Evolutionary conservation across 345 rosid genomes (phyloP), one percentile per base, ranked within the genome.

Genomic region (Viola odorata): DNA sequence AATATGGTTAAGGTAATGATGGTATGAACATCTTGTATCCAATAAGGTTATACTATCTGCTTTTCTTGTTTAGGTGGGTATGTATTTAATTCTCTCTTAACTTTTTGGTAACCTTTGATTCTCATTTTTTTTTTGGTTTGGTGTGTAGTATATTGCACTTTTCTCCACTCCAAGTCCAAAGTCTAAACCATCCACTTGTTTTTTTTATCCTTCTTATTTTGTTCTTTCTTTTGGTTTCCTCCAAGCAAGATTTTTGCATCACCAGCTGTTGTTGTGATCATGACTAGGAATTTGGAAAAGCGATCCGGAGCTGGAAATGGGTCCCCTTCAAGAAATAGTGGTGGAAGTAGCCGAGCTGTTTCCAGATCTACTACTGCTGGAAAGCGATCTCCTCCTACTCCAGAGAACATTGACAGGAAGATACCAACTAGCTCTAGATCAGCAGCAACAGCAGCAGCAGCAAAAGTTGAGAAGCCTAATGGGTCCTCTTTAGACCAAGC

Each of bases 271-370:
- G 40, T 45, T 40, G 37, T 76, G 64, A 57, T 41, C 51, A 73
- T 73, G 85, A 73, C 70, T 84, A 85, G 91, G 82, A 83, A 68
- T 74, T 67, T 75, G 62, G 88, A 83, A 69, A 84, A 81, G 64
- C 77, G 75, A 63, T 67, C 77, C 5, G 64, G 44, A 40, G 66
- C 76, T 58, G 66, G 67, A 51, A 84, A 64, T 77, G 84, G 82
- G 64, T 82, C 82, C 58, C 84, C 84, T 50, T 71, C 85, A 11
- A 72, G 80, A 56, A 73, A 79, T 57, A 68, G 64, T 64, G 70
- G 42, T 53, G 71, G 73, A 12, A 69, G 64, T 50, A 49, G 57
- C 50, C 69, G 82, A 55, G 72, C 66, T 67, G 74, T 68, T 45
- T 77, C 88, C 44, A 85, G 88, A 85, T 81, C 84, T 75, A 55